Evolutionary conservation across 2,329 filamentous ascomycete species (phyloP).

Genomic region (Westerdykella aurantiaca): DNA sequence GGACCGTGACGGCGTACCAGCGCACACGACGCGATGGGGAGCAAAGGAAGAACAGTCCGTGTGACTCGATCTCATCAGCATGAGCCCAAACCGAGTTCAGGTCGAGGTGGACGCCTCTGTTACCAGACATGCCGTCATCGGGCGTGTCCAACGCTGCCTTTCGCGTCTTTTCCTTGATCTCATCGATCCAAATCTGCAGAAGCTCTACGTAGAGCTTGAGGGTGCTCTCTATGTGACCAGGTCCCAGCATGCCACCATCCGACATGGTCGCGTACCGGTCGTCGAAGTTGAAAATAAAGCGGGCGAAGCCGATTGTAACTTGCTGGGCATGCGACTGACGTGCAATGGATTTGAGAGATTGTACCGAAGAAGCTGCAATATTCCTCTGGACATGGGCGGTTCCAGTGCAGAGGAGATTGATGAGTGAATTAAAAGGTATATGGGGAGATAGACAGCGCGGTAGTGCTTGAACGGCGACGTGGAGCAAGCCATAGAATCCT

Average conservation of each 20-base stretch:
- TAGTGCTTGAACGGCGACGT: conserved; percentile 90
- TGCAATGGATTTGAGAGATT: conserved; percentile 91
- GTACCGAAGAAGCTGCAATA: conserved; percentile 85
- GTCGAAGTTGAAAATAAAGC: conserved; percentile 98
- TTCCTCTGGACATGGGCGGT: conserved; percentile 92
- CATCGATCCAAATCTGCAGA: conserved; percentile 94
- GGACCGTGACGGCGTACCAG: conserved; percentile 83
- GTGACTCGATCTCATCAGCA: conserved; percentile 93
- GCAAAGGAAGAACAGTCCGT: conserved; percentile 94
- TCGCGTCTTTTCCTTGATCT: conserved; percentile 80
- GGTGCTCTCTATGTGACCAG: conserved; percentile 91
- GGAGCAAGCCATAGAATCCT: conserved; percentile 89
- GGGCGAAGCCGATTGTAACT: conserved; percentile 91
- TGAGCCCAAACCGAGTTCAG: conserved; percentile 84
- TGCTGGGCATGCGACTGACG: conserved; percentile 88
- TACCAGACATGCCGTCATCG: conserved; percentile 61
- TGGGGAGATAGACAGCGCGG: conserved; percentile 88
- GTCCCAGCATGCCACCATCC: conserved; percentile 91
- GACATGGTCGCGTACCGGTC: conserved; percentile 97
- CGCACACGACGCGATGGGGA: conserved; percentile 89
- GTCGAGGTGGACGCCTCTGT: conserved; percentile 71
- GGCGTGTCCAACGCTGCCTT: conserved; percentile 60
- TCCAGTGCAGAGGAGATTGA: conserved; percentile 92
- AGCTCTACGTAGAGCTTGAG: conserved; percentile 88
- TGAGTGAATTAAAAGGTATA: conserved; percentile 86